A percentile compares a stretch with the other conserved stretches of the same genome.
Evolutionary conservation across 768 basidiomycete genomes (phyloP).

Genomic region (Podaxis sp.): DNA sequence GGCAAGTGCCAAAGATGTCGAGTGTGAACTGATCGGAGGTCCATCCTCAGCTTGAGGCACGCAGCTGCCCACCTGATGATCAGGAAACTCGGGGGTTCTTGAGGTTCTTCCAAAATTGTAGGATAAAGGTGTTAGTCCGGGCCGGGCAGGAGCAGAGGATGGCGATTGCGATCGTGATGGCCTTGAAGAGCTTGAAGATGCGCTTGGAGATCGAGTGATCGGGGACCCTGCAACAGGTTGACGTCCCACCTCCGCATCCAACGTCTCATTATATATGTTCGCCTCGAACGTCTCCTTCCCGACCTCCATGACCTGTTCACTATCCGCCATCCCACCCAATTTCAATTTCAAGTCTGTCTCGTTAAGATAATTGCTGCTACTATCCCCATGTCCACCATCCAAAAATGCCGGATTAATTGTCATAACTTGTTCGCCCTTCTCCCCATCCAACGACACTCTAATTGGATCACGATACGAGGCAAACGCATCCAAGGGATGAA

Average conservation of each 20-base stretch:
- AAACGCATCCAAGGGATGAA: not conserved
- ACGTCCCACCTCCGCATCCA: not conserved
- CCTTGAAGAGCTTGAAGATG: not conserved
- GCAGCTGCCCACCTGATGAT: not conserved
- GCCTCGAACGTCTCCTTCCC: not conserved
- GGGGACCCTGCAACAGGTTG: not conserved
- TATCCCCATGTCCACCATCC: not conserved
- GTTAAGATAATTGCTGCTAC: not conserved
- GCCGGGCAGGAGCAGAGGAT: not conserved
- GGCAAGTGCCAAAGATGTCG: not conserved
- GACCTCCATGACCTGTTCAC: not conserved
- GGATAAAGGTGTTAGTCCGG: not conserved
- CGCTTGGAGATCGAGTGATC: not conserved
- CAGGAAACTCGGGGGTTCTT: conserved; percentile 7
- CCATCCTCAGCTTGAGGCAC: not conserved
- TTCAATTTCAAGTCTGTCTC: not conserved
- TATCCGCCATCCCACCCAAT: not conserved
- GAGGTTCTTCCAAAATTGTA: not conserved
- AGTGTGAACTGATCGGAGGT: not conserved
- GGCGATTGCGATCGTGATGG: not conserved
- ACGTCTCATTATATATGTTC: not conserved
- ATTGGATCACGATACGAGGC: not conserved
- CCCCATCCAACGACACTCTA: not conserved
- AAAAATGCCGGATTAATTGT: conserved; percentile 9
- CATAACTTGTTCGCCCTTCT: not conserved